These are phyloP conservation scores for Thielaviopsis punctulata DNA, from an alignment of 2,329 filamentous ascomycete genomes.

Conservation along the genomic window DNA sequence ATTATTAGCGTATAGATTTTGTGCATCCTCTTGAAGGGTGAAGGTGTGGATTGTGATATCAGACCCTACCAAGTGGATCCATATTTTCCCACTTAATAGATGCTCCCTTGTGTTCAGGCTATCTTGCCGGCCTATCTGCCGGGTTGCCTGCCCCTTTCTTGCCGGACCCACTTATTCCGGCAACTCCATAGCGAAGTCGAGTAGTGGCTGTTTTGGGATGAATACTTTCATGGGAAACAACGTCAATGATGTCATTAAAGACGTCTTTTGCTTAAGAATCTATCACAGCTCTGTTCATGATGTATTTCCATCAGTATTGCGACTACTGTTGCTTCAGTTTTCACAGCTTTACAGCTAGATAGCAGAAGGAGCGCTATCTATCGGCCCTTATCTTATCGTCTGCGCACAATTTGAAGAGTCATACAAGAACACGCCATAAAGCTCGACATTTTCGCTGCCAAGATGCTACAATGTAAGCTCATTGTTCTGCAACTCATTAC, in stretches of 20 bases:
- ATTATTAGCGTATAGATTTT: no score
- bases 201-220: background rate
- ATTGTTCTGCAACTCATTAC: background rate
- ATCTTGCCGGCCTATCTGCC: background rate
- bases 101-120: background rate
- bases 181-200: background rate
- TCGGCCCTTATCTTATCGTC: background rate
- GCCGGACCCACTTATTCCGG: background rate
- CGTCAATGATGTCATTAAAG: background rate
- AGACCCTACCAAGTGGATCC: no score
- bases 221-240: background rate
- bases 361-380: background rate
- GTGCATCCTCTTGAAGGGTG: no score
- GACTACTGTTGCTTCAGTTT: background rate
- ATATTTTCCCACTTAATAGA: background rate
- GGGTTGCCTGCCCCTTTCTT: background rate
- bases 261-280: background rate
- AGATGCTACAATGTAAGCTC: background rate
- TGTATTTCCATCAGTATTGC: background rate
- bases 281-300: background rate
- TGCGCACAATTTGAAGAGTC: background rate
- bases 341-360: background rate
- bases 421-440: background rate
- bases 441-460: background rate
- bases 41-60: no score